Evolutionary conservation across 2,329 filamentous ascomycete species (phyloP).

Genomic region (Sclerotinia subarctica): DNA sequence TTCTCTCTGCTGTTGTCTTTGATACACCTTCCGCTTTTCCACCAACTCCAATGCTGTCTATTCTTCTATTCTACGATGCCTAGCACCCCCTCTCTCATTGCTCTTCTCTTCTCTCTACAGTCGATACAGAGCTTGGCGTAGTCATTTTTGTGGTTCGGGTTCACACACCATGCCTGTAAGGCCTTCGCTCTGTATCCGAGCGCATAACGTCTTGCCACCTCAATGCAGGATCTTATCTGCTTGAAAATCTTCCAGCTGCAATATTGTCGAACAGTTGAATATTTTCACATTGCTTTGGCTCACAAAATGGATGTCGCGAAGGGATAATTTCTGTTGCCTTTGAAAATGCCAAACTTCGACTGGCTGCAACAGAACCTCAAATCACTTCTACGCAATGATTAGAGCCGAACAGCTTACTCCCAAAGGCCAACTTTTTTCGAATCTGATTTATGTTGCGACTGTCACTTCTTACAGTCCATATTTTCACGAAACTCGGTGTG

Average conservation of each 20-base stretch:
- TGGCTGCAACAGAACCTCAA: neutral
- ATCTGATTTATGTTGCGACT: too few species aligned
- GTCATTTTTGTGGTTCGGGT: neutral
- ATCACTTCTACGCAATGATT: neutral
- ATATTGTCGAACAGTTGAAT: neutral
- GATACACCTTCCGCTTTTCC: neutral
- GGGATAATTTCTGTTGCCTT: neutral
- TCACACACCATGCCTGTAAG: neutral
- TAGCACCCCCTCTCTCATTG: neutral
- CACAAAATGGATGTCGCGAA: neutral
- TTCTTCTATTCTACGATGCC: neutral
- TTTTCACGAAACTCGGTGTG: too few species aligned
- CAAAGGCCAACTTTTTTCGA: too few species aligned
- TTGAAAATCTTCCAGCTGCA: neutral
- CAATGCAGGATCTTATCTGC: neutral
- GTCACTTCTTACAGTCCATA: too few species aligned
- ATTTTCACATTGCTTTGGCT: neutral
- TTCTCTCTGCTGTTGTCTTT: neutral
- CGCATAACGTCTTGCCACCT: neutral
- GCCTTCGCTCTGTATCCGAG: neutral
- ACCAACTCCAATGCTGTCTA: neutral
- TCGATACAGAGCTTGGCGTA: neutral
- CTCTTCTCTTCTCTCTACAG: neutral
- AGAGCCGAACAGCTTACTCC: too few species aligned
- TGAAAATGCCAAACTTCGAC: neutral